phyloP scores from a whole-genome alignment of 768 basidiomycete genomes.

The Amanita subjunquillea region DNA sequence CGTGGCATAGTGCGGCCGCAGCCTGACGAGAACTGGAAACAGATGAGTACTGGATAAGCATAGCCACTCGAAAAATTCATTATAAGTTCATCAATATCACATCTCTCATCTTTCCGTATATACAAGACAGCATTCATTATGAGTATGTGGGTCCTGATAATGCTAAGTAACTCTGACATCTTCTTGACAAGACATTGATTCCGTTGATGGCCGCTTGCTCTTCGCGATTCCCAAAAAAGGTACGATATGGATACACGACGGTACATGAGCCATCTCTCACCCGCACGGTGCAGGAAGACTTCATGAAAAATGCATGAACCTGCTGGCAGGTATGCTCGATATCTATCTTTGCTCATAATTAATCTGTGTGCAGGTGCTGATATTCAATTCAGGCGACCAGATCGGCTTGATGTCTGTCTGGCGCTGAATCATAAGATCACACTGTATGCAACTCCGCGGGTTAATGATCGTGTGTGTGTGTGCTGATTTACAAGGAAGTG shows the following conservation, averaged over 20 bases:
- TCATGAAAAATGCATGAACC: constrained; percentile 79
- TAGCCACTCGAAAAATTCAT: too few relatives aligned
- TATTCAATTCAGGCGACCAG: constrained; percentile 83
- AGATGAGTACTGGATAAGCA: too few relatives aligned
- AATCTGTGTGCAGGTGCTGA: constrained; percentile 62
- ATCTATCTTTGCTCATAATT: constrained; percentile 3
- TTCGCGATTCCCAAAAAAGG: constrained; percentile 99
- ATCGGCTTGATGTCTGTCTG: constrained; percentile 88
- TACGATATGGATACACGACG: constrained; percentile 13
- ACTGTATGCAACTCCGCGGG: constrained; percentile 50
- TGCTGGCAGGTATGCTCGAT: constrained; percentile 61
- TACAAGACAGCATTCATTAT: background rate
- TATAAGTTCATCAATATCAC: background rate
- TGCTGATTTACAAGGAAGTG: constrained; percentile 32
- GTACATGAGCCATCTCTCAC: background rate
- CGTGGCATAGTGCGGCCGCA: background rate
- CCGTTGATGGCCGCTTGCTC: constrained; percentile 75
- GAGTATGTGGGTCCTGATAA: constrained; percentile 1
- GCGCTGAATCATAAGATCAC: constrained; percentile 90
- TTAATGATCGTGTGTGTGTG: background rate
- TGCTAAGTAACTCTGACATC: background rate
- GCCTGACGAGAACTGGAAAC: background rate
- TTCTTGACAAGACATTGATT: constrained; percentile 45
- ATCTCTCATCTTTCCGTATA: background rate
- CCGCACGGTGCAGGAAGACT: constrained; percentile 51